These are phyloP conservation scores for Plicaturopsis crispa DNA, from an alignment of 768 basidiomycete species.

Conservation along the genomic window DNA sequence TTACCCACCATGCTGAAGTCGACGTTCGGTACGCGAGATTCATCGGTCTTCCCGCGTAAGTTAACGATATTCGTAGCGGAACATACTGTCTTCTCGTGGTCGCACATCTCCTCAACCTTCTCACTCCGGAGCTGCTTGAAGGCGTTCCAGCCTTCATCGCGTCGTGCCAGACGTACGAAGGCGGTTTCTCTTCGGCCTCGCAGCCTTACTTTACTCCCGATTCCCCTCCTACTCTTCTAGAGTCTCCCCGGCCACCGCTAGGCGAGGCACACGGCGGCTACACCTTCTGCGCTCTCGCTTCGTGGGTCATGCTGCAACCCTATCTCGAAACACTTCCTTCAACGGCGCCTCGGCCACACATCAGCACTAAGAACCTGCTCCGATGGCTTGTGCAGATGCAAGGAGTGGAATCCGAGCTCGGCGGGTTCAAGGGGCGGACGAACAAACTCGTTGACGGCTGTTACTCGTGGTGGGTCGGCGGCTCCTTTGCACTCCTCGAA, in stretches of 20 bases:
- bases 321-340: conserved; percentile 24
- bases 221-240: conserved; percentile 20
- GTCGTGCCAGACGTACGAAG: conserved; percentile 95
- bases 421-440: conserved; percentile 88
- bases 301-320: conserved; percentile 72
- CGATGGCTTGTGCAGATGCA: conserved; percentile 88
- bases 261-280: conserved; percentile 99
- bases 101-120: conserved; percentile 74
- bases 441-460: conserved; percentile 99
- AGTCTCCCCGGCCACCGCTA: conserved; percentile 59
- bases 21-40: conserved; percentile 75
- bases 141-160: conserved; percentile 76
- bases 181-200: conserved; percentile 81
- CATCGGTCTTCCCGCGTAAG: not conserved
- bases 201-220: conserved; percentile 50
- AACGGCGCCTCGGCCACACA: conserved; percentile 23
- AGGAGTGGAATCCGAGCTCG: conserved; percentile 72
- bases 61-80: conserved; percentile 46
- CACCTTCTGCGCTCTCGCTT: conserved; percentile 87
- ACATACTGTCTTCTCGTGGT: conserved; percentile 87
- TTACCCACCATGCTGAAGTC: conserved; percentile 82
- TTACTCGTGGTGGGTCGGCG: conserved; percentile 99
- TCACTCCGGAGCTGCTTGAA: conserved; percentile 81
- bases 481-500: conserved; percentile 73
- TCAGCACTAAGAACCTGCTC: conserved; percentile 55